Base-by-base conservation (phyloP, 495 filamentous ascomycete species). In the Durotheca rogersii region DNA sequence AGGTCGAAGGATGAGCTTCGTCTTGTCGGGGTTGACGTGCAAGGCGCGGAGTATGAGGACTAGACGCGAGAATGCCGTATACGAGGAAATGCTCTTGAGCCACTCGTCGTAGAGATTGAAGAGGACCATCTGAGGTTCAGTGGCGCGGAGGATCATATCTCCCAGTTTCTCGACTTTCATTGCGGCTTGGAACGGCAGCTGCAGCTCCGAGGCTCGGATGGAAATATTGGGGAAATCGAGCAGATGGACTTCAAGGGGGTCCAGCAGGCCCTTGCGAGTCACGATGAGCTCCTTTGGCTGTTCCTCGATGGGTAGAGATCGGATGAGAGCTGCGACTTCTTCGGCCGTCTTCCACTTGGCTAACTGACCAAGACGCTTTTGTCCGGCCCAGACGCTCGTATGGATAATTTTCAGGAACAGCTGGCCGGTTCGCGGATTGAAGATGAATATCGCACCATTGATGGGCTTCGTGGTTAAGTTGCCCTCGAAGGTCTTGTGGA, bases 341-440 rank as follows among this genome's bases (percentile, higher is more conserved):
- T 99, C 94, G 12, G 94, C 94, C 16, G 94, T 99, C 79, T 99
- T 99, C 94, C 94, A 99, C 67, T 99, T 99, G 20, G 94, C 94
- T 54, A 99, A 72, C 70, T 99, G 94, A 51, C 94, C 94, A 11
- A 99, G 78, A 87, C 94, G 94, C 71, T 99, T 99, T 70, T 99
- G 94, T 31, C 94, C 94, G 25, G 94, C 94, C 94, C 94, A 99
- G 30, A 99, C 94, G 61, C 91, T 96, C 2, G 94, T 99, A 72
- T 99, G 94, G 57, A 99, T 99, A 64, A 99, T 96, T 81, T 99
- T 99, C 60, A 99, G 70, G 81, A 99, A 99, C 14, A 99, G 72
- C 62, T 99, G 94, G 23, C 94, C 94, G 53, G 94, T 97, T 36
- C 94, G 84, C 12, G 94, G 94, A 64, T 97, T 99, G 83, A 99